Base-by-base conservation (phyloP, 2,329 filamentous ascomycete species). In the Aspergillus texensis region DNA sequence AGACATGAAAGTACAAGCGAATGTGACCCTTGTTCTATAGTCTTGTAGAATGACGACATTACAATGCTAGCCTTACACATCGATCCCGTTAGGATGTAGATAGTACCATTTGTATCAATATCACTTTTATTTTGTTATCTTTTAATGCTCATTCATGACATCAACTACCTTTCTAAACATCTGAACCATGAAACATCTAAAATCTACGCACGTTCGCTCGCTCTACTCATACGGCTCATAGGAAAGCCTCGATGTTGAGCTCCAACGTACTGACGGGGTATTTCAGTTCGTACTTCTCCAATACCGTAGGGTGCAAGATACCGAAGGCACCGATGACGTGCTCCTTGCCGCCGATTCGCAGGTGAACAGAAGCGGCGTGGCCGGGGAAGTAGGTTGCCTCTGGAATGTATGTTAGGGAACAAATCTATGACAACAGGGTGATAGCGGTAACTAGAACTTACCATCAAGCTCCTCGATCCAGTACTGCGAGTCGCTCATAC, bases 261-360 rank as follows among this genome's bases (percentile, higher is more conserved):
- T 99, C 95, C 70, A 99, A 81, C 50, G 92, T 93, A 81, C 93
- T 97, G 72, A 96, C 93, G 48, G 95, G 94, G 83, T 94, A 93
- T 86, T 88, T 92, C 75, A 97, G 84, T 72, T 96, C 94, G 79
- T 95, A 97, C 74, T 96, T 95, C 77, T 97, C 93, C 73, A 98
- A 83, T 68, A 98, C 95, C 6, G 88, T 90, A 50, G 95, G 96
- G 79, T 99, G 94, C 75, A 99, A 80, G 70, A 99, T 94, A 72
- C 95, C 95, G 75, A 99, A 95, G 77, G 92, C 89, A 73, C 95
- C 95, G 72, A 99, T 91, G 58, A 89, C 86, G 65, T 86, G 82
- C 67, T 90, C 86, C 83, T 93, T 91, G 63, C 91, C 92, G 41
- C 81, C 86, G 34, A 94, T 80, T 59, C 91, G 88, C 65, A 96